A percentile compares a stretch with the other conserved stretches of the same genome.
Conservation (phyloP, 106 monocot species). For the Dendrobium huoshanense region DNA sequence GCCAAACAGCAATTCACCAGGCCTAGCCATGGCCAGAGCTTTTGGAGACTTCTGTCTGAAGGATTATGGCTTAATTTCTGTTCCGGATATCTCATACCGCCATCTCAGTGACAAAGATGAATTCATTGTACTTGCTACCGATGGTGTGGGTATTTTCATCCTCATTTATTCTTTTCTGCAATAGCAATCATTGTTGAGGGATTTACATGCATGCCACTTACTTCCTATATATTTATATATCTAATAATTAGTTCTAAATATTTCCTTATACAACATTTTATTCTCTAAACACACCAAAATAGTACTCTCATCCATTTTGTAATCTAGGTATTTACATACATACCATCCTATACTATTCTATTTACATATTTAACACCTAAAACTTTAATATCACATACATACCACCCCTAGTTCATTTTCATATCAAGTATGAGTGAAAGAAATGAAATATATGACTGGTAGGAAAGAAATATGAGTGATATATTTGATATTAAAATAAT, state of each 20-base stretch:
- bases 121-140: conserved; percentile 76
- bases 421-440: too few species aligned
- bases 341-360: too few species aligned
- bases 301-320: neutral
- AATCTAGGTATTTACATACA: neutral
- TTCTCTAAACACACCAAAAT: too few species aligned
- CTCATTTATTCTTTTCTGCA: neutral
- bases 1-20: conserved; percentile 74
- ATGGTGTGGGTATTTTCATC: conserved; percentile 54
- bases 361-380: too few species aligned
- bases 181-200: neutral
- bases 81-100: conserved; percentile 65
- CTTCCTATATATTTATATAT: neutral
- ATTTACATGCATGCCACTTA: neutral
- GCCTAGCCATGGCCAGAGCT: conserved; percentile 85
- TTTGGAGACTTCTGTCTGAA: conserved; percentile 89
- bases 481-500: too few species aligned
- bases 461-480: too few species aligned
- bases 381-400: too few species aligned
- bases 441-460: too few species aligned
- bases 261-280: too few species aligned
- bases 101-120: conserved; percentile 62
- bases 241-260: neutral
- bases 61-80: conserved; percentile 71
- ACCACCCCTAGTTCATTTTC: too few species aligned